A percentile compares a stretch with the other conserved stretches of the same genome.
Evolutionary conservation across 352 stramenopile genomes (phyloP).

Genomic region (Thalassiosira exigua): DNA sequence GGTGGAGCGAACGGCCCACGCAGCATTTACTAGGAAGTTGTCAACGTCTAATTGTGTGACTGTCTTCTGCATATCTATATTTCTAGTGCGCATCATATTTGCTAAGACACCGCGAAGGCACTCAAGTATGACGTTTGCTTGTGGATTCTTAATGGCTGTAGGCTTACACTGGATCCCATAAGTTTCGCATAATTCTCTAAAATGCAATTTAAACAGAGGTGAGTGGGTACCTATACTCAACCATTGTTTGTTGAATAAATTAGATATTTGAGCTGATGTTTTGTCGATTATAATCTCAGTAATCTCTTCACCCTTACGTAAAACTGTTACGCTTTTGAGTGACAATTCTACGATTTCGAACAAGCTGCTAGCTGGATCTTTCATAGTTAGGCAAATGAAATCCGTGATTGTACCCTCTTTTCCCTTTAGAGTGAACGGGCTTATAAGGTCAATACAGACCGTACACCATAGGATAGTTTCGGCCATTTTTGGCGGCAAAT

Average conservation of each 20-base stretch:
- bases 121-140: slow-evolving; percentile 62
- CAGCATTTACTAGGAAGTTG: slow-evolving; percentile 36
- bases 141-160: slow-evolving; percentile 48
- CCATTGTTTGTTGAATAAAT: slow-evolving; percentile 43
- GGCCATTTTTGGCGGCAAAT: no score
- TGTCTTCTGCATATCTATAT: slow-evolving; percentile 34
- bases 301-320: not conserved
- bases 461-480: no score
- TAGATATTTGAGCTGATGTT: slow-evolving; percentile 8
- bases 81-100: slow-evolving; percentile 43
- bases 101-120: slow-evolving; percentile 37
- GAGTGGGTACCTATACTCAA: slow-evolving; percentile 39
- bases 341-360: slow-evolving; percentile 27
- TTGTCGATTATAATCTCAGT: slow-evolving; percentile 20
- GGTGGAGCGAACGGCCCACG: slow-evolving; percentile 44
- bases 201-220: slow-evolving; percentile 52
- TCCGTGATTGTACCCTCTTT: slow-evolving; percentile 13
- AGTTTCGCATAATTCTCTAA: slow-evolving; percentile 1
- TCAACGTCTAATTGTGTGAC: slow-evolving; percentile 11
- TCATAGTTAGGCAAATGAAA: slow-evolving; percentile 60
- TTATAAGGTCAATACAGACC: slow-evolving; percentile 45
- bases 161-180: slow-evolving; percentile 26
- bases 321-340: not conserved
- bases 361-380: slow-evolving; percentile 53
- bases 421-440: slow-evolving; percentile 31